A percentile compares a stretch with the other conserved stretches of the same genome.
These are phyloP conservation scores for Trametes maxima DNA, from an alignment of 768 basidiomycete species.

Conservation along the genomic window DNA sequence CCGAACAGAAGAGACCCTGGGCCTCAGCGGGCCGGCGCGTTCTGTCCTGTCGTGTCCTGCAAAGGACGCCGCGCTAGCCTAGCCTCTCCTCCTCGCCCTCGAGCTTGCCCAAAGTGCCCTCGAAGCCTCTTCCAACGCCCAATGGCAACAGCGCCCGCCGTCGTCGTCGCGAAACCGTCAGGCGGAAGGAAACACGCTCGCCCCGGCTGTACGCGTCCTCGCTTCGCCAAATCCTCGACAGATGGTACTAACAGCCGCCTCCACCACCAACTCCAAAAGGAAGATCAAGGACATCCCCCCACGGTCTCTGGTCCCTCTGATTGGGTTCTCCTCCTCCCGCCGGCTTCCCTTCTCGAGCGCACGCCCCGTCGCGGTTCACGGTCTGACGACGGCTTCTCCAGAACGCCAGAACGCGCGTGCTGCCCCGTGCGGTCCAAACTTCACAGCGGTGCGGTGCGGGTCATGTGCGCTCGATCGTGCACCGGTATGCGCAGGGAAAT, in stretches of 20 bases:
- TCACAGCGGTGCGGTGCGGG: neutral
- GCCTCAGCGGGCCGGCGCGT: neutral
- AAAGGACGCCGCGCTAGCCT: neutral
- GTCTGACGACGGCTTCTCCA: neutral
- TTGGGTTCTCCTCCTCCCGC: neutral
- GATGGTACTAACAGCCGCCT: neutral
- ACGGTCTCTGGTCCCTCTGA: neutral
- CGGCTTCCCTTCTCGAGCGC: no score
- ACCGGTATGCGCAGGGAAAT: neutral
- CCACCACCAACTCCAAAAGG: neutral
- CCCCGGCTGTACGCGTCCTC: no score
- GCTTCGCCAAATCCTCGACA: neutral
- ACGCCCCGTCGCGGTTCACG: no score
- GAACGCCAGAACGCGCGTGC: no score
- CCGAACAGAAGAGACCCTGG: neutral
- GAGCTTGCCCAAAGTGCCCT: no score
- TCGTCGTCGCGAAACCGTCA: neutral
- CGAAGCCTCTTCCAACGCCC: no score
- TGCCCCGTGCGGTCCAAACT: neutral
- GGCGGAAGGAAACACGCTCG: neutral
- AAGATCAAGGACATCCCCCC: no score
- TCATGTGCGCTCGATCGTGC: slow-evolving; percentile 7
- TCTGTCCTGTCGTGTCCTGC: neutral
- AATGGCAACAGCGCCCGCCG: no score
- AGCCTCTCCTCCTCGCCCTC: no score